phyloP scores from a whole-genome alignment of 2,329 filamentous ascomycete genomes.

The Colletotrichum sidae region DNA sequence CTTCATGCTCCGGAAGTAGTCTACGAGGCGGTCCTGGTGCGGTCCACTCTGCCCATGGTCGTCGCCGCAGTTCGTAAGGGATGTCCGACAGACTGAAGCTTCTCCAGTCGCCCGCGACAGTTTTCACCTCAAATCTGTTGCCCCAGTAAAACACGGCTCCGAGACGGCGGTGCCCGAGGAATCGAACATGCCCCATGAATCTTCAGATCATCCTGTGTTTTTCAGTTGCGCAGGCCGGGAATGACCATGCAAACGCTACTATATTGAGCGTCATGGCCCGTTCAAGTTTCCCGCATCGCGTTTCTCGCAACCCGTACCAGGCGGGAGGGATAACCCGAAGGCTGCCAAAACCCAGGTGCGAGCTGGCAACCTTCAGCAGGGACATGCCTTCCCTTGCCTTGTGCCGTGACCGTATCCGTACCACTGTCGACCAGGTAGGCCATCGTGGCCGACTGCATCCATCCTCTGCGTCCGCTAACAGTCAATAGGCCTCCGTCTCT shows the following conservation, averaged over 20 bases:
- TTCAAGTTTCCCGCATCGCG: constrained; percentile 2
- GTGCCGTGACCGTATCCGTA: background rate
- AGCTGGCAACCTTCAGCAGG: constrained; percentile 10
- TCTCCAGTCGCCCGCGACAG: background rate
- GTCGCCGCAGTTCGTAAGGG: background rate
- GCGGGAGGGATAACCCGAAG: constrained; percentile 29
- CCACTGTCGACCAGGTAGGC: background rate
- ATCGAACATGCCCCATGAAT: constrained; percentile 2
- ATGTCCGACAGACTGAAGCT: background rate
- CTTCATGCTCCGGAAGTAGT: too few relatives aligned
- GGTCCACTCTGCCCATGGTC: background rate
- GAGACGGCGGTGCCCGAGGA: constrained; percentile 18
- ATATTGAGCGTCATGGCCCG: constrained; percentile 3
- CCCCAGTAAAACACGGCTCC: constrained; percentile 34
- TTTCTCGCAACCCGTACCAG: constrained; percentile 13
- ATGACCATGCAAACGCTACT: constrained; percentile 16
- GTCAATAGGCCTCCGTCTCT: too few relatives aligned
- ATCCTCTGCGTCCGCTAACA: background rate
- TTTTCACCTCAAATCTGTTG: constrained; percentile 17
- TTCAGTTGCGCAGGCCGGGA: constrained; percentile 2
- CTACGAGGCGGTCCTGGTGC: too few relatives aligned
- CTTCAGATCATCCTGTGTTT: constrained; percentile 18
- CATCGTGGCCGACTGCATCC: background rate
- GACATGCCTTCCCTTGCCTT: constrained; percentile 10
- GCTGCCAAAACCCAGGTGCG: background rate